Base-by-base conservation (phyloP, 1,284 basidiomycete species). In the Ceratobasidium sp. region DNA sequence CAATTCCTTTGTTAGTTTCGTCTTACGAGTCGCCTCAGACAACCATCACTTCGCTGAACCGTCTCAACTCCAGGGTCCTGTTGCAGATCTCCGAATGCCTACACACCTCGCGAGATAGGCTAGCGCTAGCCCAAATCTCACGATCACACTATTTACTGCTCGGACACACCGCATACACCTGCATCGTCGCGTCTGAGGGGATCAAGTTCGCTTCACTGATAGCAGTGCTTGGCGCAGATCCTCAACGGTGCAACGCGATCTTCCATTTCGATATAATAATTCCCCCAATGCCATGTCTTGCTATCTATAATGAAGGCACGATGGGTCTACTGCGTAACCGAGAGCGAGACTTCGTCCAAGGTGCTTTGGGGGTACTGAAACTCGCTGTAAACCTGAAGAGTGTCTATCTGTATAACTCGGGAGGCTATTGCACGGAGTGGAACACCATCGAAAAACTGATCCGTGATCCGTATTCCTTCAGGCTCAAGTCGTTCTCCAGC, bases 81-180 rank as follows among this genome's bases (percentile, higher is more conserved):
- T 50, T 66, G 41, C n/a, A 24, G 27, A 66, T 66, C 29, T 5
- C 48, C n/a, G 9, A 19, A 17, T 51, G 22, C 33, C 44, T 66
- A 9, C 9, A 33, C 19, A 36, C 27, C 9, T n/a, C 31, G 11
- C 47, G 14, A 7, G 63, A 66, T 24, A 66, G 27, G 31, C 27
- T 66, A 24, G 63, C 29, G 15, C 50, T 66, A 50, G 63, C 63
- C 29, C 14, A 8, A 24, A 9, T 41, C 24, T 66, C 44, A 11
- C 63, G 63, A 9, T 66, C 47, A 50, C 47, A 66, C 22, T 53
- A 51, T n/a, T 22, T 24, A 29, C 47, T 66, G 27, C 31, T 66
- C 27, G 31, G 29, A 14, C 17, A 29, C 19, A 66, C 63, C n/a
- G 47, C 48, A 24, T 66, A 53, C 48, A 17, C 5, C n/a, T 33